Conservation (phyloP, 2,329 filamentous ascomycete species). For the Rhinocladiella similis region DNA sequence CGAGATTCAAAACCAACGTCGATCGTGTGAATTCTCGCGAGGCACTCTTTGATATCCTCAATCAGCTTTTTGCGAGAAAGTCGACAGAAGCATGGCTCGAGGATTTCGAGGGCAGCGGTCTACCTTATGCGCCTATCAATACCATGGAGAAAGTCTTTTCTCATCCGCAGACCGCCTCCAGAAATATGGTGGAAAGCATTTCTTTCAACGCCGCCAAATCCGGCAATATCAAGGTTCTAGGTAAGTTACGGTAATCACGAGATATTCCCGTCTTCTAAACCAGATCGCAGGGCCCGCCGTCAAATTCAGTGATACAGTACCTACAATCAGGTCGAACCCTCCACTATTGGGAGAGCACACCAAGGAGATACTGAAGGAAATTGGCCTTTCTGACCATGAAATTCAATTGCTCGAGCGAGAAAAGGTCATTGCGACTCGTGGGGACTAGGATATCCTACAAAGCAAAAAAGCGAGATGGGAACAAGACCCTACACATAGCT, state of each 20-base stretch:
- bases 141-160: conserved; percentile 45
- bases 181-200: conserved; percentile 39
- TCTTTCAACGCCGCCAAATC: conserved; percentile 26
- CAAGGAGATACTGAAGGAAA: conserved; percentile 28
- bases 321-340: conserved; percentile 28
- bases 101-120: conserved; percentile 43
- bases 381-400: conserved; percentile 17
- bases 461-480: too few relatives aligned
- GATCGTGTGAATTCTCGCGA: conserved; percentile 56
- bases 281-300: conserved; percentile 28
- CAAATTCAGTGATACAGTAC: conserved; percentile 36
- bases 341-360: conserved; percentile 37
- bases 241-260: conserved; percentile 13
- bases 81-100: conserved; percentile 44
- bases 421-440: too few relatives aligned
- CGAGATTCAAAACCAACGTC: conserved; percentile 62
- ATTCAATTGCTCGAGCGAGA: not conserved
- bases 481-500: too few relatives aligned
- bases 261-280: not conserved
- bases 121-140: conserved; percentile 51
- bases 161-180: conserved; percentile 45
- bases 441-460: too few relatives aligned
- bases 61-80: conserved; percentile 36
- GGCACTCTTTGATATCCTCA: conserved; percentile 40
- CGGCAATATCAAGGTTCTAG: conserved; percentile 33